Evolutionary conservation across 768 basidiomycete genomes (phyloP), one percentile per base, ranked within the genome.

Genomic region (Kwoniella shandongensis): DNA sequence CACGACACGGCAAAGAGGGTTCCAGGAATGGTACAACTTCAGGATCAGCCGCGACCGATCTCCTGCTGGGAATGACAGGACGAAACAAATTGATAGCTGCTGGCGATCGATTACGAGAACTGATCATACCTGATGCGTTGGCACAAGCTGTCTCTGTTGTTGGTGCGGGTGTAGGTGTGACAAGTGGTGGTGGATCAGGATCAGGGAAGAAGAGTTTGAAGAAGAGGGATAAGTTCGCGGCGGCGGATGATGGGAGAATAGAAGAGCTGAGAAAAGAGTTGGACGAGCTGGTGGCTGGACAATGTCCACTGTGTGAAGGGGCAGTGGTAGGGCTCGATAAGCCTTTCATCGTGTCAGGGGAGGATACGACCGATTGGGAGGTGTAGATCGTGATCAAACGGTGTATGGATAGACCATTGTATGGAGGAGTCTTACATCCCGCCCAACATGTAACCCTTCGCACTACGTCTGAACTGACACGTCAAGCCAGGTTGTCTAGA

Each of bases 91-190:
- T 96, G 17, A 83, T 92, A 23, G 88, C 87, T 20, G 91, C 91
- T 0, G 89, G 91, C 4, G 94, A 97, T 76, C 84, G 85, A 54
- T 77, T 99, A 50, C 83, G 92, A 40, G 92, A 97, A 74, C 80
- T 98, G 48, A 94, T 99, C 67, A 79, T 97, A 7, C 96, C 96
- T 12, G 96, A 98, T 69, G 88, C 91, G 2, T 81, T 98, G 13
- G 92, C 90, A 26, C 83, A 84, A 29, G 83, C 91, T 20, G 88
- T 98, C 52, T 85, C 87, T 1, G 59, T 69, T 44, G 53, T 69
- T 23, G 66, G 63, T 26, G 63, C 59, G 58, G 47, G 62, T 55
- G 59, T 69, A 48, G 67, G 71, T 22, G 55, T 63, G 4, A 83
- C 84, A 27, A 85, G 86, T 61, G 83, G 51, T 2, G 51, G 38